Conservation (phyloP, 805 yeast species). For the Myxozyma sirexii region DNA sequence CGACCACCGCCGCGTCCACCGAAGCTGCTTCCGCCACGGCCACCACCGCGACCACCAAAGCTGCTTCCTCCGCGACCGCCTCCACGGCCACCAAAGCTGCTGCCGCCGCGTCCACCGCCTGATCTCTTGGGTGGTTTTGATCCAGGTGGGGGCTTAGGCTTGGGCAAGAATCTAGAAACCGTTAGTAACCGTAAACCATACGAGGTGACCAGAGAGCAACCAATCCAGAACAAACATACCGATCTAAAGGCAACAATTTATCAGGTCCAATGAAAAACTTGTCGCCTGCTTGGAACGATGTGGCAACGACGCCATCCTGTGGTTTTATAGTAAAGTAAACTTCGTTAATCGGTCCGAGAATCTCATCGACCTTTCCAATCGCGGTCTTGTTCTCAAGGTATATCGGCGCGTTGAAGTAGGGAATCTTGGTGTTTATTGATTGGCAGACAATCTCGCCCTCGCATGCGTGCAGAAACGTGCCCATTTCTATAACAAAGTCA, state of each 20-base stretch:
- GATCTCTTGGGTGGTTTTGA: constrained; percentile 48
- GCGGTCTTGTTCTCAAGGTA: constrained; percentile 94
- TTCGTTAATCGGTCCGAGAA: constrained; percentile 95
- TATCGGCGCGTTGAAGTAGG: constrained; percentile 98
- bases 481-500: constrained; percentile 93
- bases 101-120: constrained; percentile 42
- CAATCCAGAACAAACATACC: no score
- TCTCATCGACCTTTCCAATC: constrained; percentile 97
- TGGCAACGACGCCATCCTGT: constrained; percentile 92
- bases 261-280: constrained; percentile 95
- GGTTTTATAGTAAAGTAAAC: constrained; percentile 98
- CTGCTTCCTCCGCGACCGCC: constrained; percentile 38
- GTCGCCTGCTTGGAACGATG: constrained; percentile 92
- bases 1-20: constrained; percentile 42
- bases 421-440: constrained; percentile 89
- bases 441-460: constrained; percentile 98
- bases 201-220: no score
- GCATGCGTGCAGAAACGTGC: constrained; percentile 85
- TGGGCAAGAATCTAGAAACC: constrained; percentile 80
- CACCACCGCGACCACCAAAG: constrained; percentile 37
- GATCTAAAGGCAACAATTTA: constrained; percentile 90
- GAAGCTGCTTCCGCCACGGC: constrained; percentile 44
- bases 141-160: constrained; percentile 87
- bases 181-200: neutral
- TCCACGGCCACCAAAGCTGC: constrained; percentile 44